Evolutionary conservation across 2,329 filamentous ascomycete genomes (phyloP).

Genomic region (Colletotrichum lupini): DNA sequence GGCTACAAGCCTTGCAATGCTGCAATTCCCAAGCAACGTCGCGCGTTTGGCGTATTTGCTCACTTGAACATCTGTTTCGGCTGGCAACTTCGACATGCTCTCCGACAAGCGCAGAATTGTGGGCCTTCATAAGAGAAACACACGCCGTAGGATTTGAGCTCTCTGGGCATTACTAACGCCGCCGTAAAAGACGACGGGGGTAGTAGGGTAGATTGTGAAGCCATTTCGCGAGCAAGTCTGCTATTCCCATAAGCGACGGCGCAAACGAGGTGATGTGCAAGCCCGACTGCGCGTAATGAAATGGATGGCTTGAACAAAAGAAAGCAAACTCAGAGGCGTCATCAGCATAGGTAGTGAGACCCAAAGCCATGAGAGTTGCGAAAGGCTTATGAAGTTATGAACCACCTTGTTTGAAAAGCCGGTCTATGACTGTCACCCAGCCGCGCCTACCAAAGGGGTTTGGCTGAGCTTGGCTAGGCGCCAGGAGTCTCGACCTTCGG

Average conservation of each 20-base stretch:
- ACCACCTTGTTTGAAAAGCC: too few species aligned
- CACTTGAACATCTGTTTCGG: background rate
- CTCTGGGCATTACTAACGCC: background rate
- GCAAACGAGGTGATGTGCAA: too few species aligned
- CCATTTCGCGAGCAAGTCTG: background rate
- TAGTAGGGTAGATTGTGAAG: background rate
- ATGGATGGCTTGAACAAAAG: background rate
- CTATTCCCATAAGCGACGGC: background rate
- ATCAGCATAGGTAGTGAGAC: background rate
- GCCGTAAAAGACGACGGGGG: background rate
- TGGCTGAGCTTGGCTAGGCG: background rate
- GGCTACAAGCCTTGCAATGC: background rate
- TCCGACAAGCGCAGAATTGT: background rate
- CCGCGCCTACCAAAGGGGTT: too few species aligned
- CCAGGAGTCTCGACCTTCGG: background rate
- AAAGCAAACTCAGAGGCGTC: background rate
- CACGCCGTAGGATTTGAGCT: background rate
- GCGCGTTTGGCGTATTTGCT: background rate
- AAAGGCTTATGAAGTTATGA: too few species aligned
- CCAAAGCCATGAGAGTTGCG: background rate
- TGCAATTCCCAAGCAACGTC: background rate
- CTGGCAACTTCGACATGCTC: background rate
- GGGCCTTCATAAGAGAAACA: background rate
- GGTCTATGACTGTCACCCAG: too few species aligned
- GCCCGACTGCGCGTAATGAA: background rate